These are phyloP conservation scores for Arachnomyces sp. DNA, from an alignment of 2,329 filamentous ascomycete species.

Conservation along the genomic window DNA sequence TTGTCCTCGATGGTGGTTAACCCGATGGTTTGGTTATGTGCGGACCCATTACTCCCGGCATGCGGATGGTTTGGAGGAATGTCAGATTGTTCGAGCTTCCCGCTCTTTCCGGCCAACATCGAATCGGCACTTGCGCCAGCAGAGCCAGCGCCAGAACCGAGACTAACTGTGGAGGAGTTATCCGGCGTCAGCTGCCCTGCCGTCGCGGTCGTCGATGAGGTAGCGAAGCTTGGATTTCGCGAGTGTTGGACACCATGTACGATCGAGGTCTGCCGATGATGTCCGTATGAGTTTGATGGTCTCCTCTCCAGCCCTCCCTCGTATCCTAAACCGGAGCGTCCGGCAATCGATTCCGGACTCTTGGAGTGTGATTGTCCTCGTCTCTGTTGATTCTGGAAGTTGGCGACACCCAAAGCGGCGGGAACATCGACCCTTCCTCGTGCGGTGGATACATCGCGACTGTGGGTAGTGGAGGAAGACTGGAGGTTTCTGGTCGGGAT, in stretches of 20 bases:
- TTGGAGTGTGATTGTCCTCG: slow-evolving; percentile 37
- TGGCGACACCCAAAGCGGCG: slow-evolving; percentile 25
- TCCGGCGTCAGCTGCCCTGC: slow-evolving; percentile 81
- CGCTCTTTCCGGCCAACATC: slow-evolving; percentile 20
- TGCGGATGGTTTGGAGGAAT: slow-evolving; percentile 17
- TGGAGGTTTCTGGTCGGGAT: slow-evolving; percentile 30
- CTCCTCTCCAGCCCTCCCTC: slow-evolving; percentile 34
- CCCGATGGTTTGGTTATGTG: slow-evolving; percentile 20
- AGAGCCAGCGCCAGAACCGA: slow-evolving; percentile 25
- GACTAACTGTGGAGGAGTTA: slow-evolving; percentile 65
- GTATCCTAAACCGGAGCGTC: slow-evolving; percentile 28
- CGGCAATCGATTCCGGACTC: slow-evolving; percentile 31
- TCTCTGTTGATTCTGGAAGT: slow-evolving; percentile 27
- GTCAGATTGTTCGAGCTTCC: slow-evolving; percentile 23
- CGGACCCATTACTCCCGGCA: slow-evolving; percentile 36
- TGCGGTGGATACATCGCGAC: slow-evolving; percentile 36
- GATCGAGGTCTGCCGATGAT: slow-evolving; percentile 94
- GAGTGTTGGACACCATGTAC: slow-evolving; percentile 91
- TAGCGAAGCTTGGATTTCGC: slow-evolving; percentile 68
- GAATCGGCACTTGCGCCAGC: slow-evolving; percentile 46
- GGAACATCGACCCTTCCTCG: slow-evolving; percentile 35
- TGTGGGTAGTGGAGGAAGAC: slow-evolving; percentile 30
- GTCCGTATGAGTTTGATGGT: slow-evolving; percentile 58
- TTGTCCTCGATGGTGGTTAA: slow-evolving; percentile 33
- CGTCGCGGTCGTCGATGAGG: slow-evolving; percentile 53